These are phyloP conservation scores for Malassezia japonica DNA, from an alignment of 1,284 basidiomycete species.

Conservation along the genomic window DNA sequence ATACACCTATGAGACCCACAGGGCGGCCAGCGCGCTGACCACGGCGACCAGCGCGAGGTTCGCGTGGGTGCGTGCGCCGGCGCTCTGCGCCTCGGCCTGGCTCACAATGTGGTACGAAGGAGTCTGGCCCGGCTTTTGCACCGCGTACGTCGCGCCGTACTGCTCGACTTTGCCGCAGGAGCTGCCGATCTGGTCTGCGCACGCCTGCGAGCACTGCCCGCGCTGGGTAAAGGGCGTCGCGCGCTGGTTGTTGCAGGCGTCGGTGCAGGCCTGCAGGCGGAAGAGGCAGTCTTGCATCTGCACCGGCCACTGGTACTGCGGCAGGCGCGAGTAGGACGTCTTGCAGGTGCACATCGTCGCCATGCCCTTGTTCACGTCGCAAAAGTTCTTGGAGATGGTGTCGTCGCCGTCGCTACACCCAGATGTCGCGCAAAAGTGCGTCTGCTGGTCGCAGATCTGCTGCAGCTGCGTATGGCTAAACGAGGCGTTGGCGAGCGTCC, in stretches of 20 bases:
- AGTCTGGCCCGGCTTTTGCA: constrained; percentile 25
- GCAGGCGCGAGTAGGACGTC: constrained; percentile 27
- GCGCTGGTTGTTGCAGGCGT: constrained; percentile 25
- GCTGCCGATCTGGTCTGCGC: constrained; percentile 25
- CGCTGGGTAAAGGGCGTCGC: constrained; percentile 24
- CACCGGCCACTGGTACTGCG: constrained; percentile 45
- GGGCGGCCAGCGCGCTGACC: background rate
- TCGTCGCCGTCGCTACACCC: constrained; percentile 26
- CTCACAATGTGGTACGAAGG: constrained; percentile 25
- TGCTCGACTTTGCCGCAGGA: constrained; percentile 37
- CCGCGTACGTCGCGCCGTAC: constrained; percentile 38
- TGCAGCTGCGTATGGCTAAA: background rate
- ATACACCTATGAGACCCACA: background rate
- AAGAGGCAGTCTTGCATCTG: constrained; percentile 38
- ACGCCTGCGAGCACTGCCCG: constrained; percentile 25
- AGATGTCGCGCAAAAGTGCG: constrained; percentile 32
- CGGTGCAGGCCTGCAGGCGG: constrained; percentile 28
- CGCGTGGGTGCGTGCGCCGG: constrained; percentile 1
- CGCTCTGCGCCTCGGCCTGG: constrained; percentile 13
- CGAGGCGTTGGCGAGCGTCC: constrained; percentile 18
- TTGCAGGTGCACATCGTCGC: constrained; percentile 31
- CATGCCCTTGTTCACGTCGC: constrained; percentile 32
- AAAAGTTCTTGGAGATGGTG: constrained; percentile 37
- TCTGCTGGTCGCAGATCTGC: constrained; percentile 31
- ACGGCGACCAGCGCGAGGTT: background rate